These are phyloP conservation scores for Nakazawaea anatomiae DNA, from an alignment of 805 yeast genomes.

Conservation along the genomic window DNA sequence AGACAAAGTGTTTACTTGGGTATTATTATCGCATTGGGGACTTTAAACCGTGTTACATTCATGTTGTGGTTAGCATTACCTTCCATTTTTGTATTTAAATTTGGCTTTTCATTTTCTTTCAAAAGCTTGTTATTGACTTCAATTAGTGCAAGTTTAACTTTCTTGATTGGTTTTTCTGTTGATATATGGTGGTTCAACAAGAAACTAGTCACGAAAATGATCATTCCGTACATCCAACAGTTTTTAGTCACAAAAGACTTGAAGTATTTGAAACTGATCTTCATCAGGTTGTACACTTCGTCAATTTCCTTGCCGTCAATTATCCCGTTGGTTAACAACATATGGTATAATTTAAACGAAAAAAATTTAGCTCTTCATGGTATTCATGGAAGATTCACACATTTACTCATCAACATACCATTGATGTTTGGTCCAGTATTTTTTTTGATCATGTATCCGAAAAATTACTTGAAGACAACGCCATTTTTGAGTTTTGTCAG, in stretches of 20 bases:
- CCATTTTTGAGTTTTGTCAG: constrained; percentile 58
- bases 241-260: constrained; percentile 4
- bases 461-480: constrained; percentile 38
- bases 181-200: constrained; percentile 44
- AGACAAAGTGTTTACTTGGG: constrained; percentile 33
- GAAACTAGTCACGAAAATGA: background rate
- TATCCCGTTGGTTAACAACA: constrained; percentile 72
- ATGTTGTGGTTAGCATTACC: constrained; percentile 72
- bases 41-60: constrained; percentile 83
- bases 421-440: constrained; percentile 76
- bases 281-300: constrained; percentile 11
- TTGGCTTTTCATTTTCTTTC: constrained; percentile 28
- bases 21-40: constrained; percentile 52
- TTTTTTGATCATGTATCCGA: constrained; percentile 35
- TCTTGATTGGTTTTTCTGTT: constrained; percentile 32
- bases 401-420: constrained; percentile 70
- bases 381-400: constrained; percentile 72
- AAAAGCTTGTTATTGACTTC: constrained; percentile 23
- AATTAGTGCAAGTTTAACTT: constrained; percentile 28
- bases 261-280: constrained; percentile 8
- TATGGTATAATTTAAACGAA: constrained; percentile 57
- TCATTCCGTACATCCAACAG: background rate
- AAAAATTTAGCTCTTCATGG: constrained; percentile 75
- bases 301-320: constrained; percentile 23
- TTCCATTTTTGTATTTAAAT: constrained; percentile 35